These are phyloP conservation scores for Kuraishia capsulata DNA, from an alignment of 805 yeast genomes.

Conservation along the genomic window DNA sequence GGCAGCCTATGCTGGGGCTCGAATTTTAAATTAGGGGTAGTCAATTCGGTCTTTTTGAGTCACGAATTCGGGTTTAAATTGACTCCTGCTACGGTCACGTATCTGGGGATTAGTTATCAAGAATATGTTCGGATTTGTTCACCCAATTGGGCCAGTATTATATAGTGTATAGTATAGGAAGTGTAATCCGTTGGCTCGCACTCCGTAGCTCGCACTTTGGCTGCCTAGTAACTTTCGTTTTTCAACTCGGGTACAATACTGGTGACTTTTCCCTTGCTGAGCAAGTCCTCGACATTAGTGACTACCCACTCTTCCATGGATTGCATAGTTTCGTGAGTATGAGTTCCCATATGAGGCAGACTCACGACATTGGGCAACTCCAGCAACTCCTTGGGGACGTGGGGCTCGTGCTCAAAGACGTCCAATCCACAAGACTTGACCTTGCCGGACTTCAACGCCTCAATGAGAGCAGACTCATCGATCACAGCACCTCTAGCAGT, in stretches of 20 bases:
- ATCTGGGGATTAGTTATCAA: too few species aligned
- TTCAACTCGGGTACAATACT: conserved; percentile 76
- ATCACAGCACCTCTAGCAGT: conserved; percentile 86
- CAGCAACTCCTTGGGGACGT: conserved; percentile 53
- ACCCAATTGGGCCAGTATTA: too few species aligned
- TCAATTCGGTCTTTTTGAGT: too few species aligned
- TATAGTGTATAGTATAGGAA: too few species aligned
- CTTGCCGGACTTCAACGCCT: conserved; percentile 52
- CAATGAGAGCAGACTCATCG: conserved; percentile 52
- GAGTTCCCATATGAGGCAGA: conserved; percentile 88
- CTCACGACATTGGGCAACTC: conserved; percentile 62
- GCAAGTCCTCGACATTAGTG: conserved; percentile 49
- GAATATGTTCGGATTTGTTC: too few species aligned
- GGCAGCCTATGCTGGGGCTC: not conserved
- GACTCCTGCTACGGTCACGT: too few species aligned
- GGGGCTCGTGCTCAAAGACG: conserved; percentile 70
- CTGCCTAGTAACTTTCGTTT: not conserved
- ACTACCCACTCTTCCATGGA: conserved; percentile 78
- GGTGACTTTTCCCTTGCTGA: conserved; percentile 59
- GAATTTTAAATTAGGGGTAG: not conserved
- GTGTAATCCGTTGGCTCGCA: too few species aligned
- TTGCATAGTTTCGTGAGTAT: conserved; percentile 61
- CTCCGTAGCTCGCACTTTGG: too few species aligned
- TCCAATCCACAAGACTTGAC: conserved; percentile 64
- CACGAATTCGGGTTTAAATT: too few species aligned